Conservation (phyloP, 2,329 filamentous ascomycete species). For the Colletotrichum agaves region DNA sequence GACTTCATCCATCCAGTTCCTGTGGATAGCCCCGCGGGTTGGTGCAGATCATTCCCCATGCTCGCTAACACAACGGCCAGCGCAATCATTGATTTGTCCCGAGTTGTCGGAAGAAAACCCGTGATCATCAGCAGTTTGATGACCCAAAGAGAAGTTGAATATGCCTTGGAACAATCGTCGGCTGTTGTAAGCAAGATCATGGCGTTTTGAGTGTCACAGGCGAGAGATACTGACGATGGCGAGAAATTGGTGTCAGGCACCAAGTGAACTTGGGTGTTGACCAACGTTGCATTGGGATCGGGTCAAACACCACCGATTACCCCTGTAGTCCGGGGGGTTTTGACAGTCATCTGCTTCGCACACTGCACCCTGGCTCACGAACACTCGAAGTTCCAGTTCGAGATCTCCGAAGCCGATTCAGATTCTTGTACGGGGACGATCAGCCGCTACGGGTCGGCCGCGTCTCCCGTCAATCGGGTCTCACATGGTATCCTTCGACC, state of each 20-base stretch:
- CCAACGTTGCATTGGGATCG: conserved; percentile 6
- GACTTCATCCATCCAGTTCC: conserved; percentile 12
- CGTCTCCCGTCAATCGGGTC: background rate
- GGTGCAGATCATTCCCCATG: conserved; percentile 37
- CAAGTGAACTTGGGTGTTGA: background rate
- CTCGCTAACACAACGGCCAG: background rate
- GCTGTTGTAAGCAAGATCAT: no score
- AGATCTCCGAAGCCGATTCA: background rate
- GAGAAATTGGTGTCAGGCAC: background rate
- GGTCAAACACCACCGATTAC: conserved; percentile 7
- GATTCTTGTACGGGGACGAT: no score
- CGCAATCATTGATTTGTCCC: background rate
- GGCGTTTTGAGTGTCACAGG: background rate
- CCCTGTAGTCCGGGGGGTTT: conserved; percentile 12
- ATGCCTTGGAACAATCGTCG: no score
- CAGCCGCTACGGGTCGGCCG: background rate
- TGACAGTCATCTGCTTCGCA: background rate
- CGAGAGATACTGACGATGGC: background rate
- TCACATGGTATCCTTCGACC: background rate
- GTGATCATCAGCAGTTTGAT: no score
- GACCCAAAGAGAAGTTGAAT: no score
- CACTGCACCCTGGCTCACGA: background rate
- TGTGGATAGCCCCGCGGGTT: conserved; percentile 27
- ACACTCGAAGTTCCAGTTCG: background rate
- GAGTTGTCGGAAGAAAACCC: background rate